phyloP scores from a whole-genome alignment of 73 alveolate species.

The Tetrahymena thermophila region DNA sequence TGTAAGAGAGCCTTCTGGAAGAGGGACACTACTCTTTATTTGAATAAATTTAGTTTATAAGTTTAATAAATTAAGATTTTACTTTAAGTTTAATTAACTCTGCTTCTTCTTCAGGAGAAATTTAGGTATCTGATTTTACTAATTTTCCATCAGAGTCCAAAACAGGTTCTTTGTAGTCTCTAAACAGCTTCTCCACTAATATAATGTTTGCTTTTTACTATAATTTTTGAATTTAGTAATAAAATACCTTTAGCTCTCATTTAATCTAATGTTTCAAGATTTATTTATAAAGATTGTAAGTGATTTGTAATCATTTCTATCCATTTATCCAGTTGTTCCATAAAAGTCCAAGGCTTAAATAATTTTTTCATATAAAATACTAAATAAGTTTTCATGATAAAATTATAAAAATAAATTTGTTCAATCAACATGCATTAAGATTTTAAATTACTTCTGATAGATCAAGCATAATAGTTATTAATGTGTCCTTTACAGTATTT shows the following conservation, averaged over 20 bases:
- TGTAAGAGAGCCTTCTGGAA: constrained; percentile 10
- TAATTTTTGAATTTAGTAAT: background rate
- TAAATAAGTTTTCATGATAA: too few relatives aligned
- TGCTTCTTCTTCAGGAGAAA: background rate
- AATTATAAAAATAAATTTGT: background rate
- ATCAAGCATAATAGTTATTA: background rate
- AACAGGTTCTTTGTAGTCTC: background rate
- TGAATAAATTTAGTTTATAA: background rate
- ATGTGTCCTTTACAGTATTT: background rate
- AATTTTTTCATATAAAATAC: background rate
- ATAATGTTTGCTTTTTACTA: too few relatives aligned
- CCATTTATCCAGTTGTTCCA: constrained; percentile 43
- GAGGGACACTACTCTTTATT: background rate
- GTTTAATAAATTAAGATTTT: background rate
- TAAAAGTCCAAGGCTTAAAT: constrained; percentile 43
- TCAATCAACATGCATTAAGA: background rate
- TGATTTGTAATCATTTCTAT: constrained; percentile 11
- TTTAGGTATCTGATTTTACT: background rate
- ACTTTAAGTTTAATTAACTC: background rate
- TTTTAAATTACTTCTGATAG: background rate
- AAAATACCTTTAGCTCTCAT: constrained; percentile 19
- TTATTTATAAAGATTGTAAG: constrained; percentile 1
- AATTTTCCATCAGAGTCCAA: background rate
- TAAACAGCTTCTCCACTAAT: background rate
- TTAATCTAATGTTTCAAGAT: constrained; percentile 8